These are phyloP conservation scores for Solanum hybrid DNA, from an alignment of 305 asterid species.

Conservation along the genomic window DNA sequence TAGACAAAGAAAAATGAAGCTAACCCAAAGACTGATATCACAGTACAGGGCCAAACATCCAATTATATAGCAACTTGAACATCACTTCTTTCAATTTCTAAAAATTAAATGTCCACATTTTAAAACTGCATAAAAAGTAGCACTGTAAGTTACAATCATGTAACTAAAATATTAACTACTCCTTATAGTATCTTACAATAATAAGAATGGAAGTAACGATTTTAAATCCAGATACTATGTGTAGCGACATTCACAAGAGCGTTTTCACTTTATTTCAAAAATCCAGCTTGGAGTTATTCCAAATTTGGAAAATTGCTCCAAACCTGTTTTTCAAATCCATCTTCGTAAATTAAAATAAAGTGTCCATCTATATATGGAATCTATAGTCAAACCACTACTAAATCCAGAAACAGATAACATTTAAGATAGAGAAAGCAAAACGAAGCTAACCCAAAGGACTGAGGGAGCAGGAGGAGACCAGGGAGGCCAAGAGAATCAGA, in stretches of 20 bases:
- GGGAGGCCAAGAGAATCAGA: slow-evolving; percentile 84
- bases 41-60: neutral
- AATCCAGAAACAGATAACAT: neutral
- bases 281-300: neutral
- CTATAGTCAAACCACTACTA: neutral
- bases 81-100: neutral
- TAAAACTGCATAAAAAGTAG: neutral
- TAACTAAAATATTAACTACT: neutral
- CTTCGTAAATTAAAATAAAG: neutral
- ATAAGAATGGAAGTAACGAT: neutral
- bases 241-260: neutral
- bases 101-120: neutral
- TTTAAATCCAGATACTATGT: neutral
- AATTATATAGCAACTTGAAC: neutral
- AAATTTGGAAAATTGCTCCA: neutral
- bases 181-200: neutral
- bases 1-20: neutral
- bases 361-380: neutral
- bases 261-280: neutral
- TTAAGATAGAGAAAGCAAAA: neutral
- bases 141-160: neutral
- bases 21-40: neutral
- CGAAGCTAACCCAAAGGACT: slow-evolving; percentile 65
- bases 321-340: neutral
- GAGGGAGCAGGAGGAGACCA: slow-evolving; percentile 93